Evolutionary conservation across 768 basidiomycete genomes (phyloP).

Genomic region (Boletus rufocinnamomeus): DNA sequence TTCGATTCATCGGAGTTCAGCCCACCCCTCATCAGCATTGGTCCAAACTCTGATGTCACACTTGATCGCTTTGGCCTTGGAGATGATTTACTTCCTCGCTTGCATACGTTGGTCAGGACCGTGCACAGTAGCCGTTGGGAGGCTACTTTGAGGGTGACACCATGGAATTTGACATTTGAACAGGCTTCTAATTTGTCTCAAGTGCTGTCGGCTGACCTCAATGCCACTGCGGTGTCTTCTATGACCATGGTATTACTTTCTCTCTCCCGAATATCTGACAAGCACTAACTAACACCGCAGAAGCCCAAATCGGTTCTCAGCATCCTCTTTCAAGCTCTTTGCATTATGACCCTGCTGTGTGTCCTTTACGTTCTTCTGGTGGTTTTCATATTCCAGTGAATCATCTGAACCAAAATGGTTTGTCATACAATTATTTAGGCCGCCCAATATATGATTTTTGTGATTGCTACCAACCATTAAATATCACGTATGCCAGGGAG

Average conservation of each 20-base stretch:
- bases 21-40: constrained; percentile 3
- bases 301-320: background rate
- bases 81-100: background rate
- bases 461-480: background rate
- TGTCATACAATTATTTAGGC: background rate
- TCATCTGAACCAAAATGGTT: background rate
- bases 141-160: background rate
- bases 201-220: background rate
- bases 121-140: constrained; percentile 6
- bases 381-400: background rate
- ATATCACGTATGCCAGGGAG: background rate
- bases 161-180: constrained; percentile 8
- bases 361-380: background rate
- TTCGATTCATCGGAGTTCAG: background rate
- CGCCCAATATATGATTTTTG: background rate
- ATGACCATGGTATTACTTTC: background rate
- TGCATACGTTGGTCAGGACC: background rate
- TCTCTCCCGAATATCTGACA: background rate
- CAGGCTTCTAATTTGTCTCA: constrained; percentile 5
- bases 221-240: background rate
- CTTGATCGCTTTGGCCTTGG: constrained; percentile 6
- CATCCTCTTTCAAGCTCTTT: background rate
- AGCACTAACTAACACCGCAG: background rate
- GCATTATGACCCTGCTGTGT: background rate
- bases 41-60: background rate